phyloP scores from a whole-genome alignment of 805 yeast species.

The Barnettozyma californica region DNA sequence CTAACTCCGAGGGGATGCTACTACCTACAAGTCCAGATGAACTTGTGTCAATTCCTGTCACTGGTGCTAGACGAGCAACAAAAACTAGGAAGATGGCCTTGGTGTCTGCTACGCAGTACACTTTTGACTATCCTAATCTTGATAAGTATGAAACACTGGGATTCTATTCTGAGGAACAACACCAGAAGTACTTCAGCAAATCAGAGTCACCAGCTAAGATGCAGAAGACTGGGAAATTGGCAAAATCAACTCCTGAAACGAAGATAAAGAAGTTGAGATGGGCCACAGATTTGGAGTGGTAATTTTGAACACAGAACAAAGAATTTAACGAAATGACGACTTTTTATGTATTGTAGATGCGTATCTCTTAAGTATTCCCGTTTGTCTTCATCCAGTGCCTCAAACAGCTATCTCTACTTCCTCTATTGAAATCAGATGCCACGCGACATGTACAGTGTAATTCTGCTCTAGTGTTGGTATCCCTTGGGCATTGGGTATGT shows the following conservation, averaged over 20 bases:
- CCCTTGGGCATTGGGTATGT: conserved; percentile 55
- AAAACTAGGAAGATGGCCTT: conserved; percentile 17
- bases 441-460: conserved; percentile 50
- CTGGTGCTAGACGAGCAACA: conserved; percentile 12
- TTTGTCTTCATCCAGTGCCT: conserved; percentile 17
- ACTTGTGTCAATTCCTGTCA: conserved; percentile 50
- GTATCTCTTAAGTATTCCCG: neutral
- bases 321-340: neutral
- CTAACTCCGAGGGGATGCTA: conserved; percentile 57
- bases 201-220: conserved; percentile 13
- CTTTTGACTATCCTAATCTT: neutral
- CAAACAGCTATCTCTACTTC: conserved; percentile 22
- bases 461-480: conserved; percentile 35
- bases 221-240: conserved; percentile 8
- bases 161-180: conserved; percentile 20
- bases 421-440: conserved; percentile 24
- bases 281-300: conserved; percentile 23
- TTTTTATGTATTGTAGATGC: neutral
- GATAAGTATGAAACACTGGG: conserved; percentile 11
- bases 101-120: conserved; percentile 14
- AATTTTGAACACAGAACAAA: neutral
- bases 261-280: conserved; percentile 17
- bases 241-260: conserved; percentile 1
- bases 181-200: conserved; percentile 9
- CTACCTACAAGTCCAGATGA: conserved; percentile 54